phyloP scores from a whole-genome alignment of 192 early-diverging fungal genomes.

The Backusella mclennaniae region DNA sequence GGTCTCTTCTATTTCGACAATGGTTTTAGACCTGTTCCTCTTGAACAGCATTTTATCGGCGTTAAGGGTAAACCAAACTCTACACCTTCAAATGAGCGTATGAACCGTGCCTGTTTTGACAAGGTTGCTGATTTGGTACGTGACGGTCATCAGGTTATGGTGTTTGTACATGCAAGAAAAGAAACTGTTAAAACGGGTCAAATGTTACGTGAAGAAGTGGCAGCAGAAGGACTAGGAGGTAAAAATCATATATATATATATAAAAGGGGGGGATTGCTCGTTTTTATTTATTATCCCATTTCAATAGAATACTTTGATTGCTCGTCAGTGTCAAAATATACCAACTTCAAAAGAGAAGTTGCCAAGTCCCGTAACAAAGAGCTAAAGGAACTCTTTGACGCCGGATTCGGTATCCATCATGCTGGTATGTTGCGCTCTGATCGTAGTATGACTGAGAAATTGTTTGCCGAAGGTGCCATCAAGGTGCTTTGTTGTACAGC shows the following conservation, averaged over 20 bases:
- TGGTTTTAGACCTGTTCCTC: constrained; percentile 92
- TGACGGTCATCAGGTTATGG: constrained; percentile 96
- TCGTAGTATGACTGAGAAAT: constrained; percentile 78
- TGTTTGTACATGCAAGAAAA: constrained; percentile 98
- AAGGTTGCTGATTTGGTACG: constrained; percentile 72
- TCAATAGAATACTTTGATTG: constrained; percentile 60
- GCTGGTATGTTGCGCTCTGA: constrained; percentile 94
- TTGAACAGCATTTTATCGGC: constrained; percentile 96
- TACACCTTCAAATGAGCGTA: constrained; percentile 53
- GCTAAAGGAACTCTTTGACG: constrained; percentile 79
- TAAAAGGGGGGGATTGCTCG: neutral
- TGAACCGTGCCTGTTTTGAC: constrained; percentile 88
- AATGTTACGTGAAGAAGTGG: constrained; percentile 85
- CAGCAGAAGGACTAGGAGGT: constrained; percentile 78
- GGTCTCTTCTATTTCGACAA: constrained; percentile 98
- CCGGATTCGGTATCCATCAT: constrained; percentile 94
- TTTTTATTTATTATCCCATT: neutral
- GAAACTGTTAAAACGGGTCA: constrained; percentile 96
- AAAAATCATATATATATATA: constrained; percentile 76
- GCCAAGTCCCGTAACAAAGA: constrained; percentile 78
- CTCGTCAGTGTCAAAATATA: constrained; percentile 48
- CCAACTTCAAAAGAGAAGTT: constrained; percentile 65
- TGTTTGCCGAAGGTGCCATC: constrained; percentile 86
- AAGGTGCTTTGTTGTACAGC: constrained; percentile 94
- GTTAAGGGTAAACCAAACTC: constrained; percentile 87